Evolutionary conservation across 805 yeast genomes (phyloP), one percentile per base, ranked within the genome.

Genomic region (Candida ulmi): DNA sequence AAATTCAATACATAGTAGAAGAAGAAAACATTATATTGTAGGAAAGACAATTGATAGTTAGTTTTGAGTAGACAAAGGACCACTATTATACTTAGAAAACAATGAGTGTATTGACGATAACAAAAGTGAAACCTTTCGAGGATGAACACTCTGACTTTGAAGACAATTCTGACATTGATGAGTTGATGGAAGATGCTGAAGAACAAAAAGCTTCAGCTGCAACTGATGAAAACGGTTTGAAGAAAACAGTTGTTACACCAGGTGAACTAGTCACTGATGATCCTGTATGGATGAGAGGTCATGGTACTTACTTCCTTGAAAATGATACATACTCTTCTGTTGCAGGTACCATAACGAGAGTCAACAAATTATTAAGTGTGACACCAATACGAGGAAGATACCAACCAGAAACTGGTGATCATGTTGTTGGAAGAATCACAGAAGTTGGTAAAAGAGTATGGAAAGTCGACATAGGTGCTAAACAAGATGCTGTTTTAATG

Each of bases 251-350:
- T 9, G 95, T 91, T 16, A 88, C 97, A 1, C 99, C 99, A 0
- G 99, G 99, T 9, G 97, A 93, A 58, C 65, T 90, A 37, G 85
- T 93, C n/a, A 93, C 98, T 0, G 93, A 86, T 50, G 98, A 93
- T 55, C 86, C 96, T 7, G 74, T 82, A 2, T 93, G 98, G 97
- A 93, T 93, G 99, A 77, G 95, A 56, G 99, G 99, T 24, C 99
- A 91, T 57, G 99, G 99, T 6, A 93, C 98, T 0, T 93, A 88
- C 59, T 77, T 81, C 48, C 64, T 83, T 30, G 79, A 78, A 26
- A 83, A 82, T 48, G 68, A 73, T 50, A 88, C 96, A 0, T 88
- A 76, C 59, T 83, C 96, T 3, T 83, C 97, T 0, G 96, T 91
- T 7, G 96, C 96, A 0, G 99, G 99, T 5, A 79, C 80, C 11